Evolutionary conservation across 2,329 filamentous ascomycete genomes (phyloP).

Genomic region (Fusarium agapanthi): DNA sequence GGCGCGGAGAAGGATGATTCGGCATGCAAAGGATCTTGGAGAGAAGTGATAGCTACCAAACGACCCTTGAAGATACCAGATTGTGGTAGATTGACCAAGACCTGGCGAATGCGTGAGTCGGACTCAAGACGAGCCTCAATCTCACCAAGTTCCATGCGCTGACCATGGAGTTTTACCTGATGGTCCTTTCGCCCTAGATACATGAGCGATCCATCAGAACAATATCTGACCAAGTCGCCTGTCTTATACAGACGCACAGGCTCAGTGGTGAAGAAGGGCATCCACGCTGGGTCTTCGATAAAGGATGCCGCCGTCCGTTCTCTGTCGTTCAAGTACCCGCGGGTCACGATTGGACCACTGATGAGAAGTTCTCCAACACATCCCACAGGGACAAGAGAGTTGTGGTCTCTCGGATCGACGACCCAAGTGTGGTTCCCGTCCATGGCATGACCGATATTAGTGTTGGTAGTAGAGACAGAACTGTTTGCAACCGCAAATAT

Average conservation of each 20-base stretch:
- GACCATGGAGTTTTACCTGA: slow-evolving; percentile 51
- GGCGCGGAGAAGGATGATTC: background rate
- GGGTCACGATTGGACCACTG: slow-evolving; percentile 22
- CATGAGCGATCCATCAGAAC: slow-evolving; percentile 49
- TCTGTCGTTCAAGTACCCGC: slow-evolving; percentile 12
- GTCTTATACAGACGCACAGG: slow-evolving; percentile 51
- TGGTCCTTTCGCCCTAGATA: slow-evolving; percentile 61
- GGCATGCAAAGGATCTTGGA: background rate
- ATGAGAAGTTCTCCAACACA: slow-evolving; percentile 35
- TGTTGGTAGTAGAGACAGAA: background rate
- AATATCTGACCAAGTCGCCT: slow-evolving; percentile 56
- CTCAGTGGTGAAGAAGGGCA: background rate
- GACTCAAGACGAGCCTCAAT: slow-evolving; percentile 56
- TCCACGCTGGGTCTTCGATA: slow-evolving; percentile 5
- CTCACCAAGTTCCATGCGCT: slow-evolving; percentile 58
- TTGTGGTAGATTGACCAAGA: slow-evolving; percentile 49
- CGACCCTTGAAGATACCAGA: slow-evolving; percentile 34
- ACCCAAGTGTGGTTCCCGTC: slow-evolving; percentile 21
- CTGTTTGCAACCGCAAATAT: slow-evolving; percentile 21
- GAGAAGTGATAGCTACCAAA: slow-evolving; percentile 22
- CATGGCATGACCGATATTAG: slow-evolving; percentile 14
- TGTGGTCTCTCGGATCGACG: slow-evolving; percentile 30
- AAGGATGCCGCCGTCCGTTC: background rate
- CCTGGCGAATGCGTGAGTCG: slow-evolving; percentile 63
- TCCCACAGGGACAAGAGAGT: slow-evolving; percentile 18